Evolutionary conservation across 495 filamentous ascomycete species (phyloP).

Genomic region (Aspergillus sclerotioniger): DNA sequence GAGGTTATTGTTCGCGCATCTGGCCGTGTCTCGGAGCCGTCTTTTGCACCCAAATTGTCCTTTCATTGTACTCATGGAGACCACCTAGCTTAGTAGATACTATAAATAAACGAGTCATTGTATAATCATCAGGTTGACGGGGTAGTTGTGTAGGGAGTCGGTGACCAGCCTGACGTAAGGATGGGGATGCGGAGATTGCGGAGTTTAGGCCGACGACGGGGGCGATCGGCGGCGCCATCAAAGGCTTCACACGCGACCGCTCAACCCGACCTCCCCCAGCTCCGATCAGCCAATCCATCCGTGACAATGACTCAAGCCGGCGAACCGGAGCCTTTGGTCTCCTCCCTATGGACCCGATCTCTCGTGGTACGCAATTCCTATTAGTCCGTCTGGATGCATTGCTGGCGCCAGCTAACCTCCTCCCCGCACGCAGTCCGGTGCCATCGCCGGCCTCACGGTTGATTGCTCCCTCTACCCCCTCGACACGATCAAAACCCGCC

Average conservation of each 20-base stretch:
- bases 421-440: constrained; percentile 62
- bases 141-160: background rate
- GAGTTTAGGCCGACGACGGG: constrained; percentile 13
- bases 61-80: constrained; percentile 5
- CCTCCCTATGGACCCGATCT: constrained; percentile 44
- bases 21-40: constrained; percentile 1
- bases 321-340: constrained; percentile 38
- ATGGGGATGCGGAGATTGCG: constrained; percentile 20
- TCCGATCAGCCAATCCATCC: background rate
- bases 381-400: background rate
- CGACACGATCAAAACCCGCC: constrained; percentile 89
- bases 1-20: constrained; percentile 11
- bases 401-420: background rate
- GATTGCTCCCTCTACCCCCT: constrained; percentile 89
- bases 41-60: constrained; percentile 1
- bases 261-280: background rate
- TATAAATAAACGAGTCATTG: constrained; percentile 15
- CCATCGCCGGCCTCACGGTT: constrained; percentile 81
- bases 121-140: background rate
- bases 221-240: constrained; percentile 18
- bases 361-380: constrained; percentile 34
- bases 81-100: constrained; percentile 17
- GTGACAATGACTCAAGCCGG: constrained; percentile 31
- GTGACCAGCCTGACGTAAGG: constrained; percentile 10
- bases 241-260: constrained; percentile 3